These are phyloP conservation scores for Lactarius vividus DNA, from an alignment of 768 basidiomycete species.

Conservation along the genomic window DNA sequence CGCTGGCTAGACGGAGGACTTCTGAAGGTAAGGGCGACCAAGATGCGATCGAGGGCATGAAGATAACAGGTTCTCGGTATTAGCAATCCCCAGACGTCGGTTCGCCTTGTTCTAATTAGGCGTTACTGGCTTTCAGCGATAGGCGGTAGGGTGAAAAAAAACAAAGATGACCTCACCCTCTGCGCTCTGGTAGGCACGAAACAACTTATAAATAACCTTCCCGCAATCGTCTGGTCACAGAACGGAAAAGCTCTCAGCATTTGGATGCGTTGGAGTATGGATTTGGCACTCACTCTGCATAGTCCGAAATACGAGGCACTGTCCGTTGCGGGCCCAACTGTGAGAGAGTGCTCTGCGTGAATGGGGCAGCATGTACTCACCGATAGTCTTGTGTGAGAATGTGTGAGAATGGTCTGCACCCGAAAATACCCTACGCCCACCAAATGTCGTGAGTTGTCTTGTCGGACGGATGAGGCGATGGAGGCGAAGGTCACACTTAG, in stretches of 20 bases:
- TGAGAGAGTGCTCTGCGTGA: not conserved
- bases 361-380: not conserved
- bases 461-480: not conserved
- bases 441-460: not conserved
- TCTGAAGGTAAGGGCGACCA: slow-evolving; percentile 9
- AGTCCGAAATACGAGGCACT: no score
- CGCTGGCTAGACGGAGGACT: not conserved
- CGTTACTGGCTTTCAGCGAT: not conserved
- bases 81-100: slow-evolving; percentile 5
- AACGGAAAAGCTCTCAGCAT: not conserved
- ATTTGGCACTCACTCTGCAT: not conserved
- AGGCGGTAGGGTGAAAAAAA: not conserved
- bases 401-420: not conserved
- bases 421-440: not conserved
- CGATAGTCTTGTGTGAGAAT: not conserved
- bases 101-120: not conserved
- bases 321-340: not conserved
- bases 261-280: not conserved
- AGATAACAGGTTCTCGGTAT: not conserved
- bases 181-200: not conserved
- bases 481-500: not conserved
- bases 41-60: not conserved
- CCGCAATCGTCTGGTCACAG: slow-evolving; percentile 1
- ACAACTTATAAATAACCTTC: not conserved
- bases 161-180: not conserved